These are phyloP conservation scores for Closterium sp. DNA, from an alignment of 139 green algal species.

Conservation along the genomic window DNA sequence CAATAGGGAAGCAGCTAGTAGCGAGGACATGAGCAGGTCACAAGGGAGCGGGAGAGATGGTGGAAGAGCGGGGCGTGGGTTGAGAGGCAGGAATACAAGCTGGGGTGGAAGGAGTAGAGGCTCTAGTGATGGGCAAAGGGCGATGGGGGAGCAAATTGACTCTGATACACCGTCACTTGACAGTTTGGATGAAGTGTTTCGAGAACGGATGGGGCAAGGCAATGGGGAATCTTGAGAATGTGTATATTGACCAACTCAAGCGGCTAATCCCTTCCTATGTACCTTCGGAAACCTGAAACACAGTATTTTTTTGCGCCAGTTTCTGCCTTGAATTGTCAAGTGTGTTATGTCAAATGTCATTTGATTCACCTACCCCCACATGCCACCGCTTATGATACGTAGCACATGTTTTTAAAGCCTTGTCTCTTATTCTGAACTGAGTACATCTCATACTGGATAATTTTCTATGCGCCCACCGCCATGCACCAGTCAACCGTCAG, in stretches of 20 bases:
- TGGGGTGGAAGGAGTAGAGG: neutral
- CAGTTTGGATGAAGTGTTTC: neutral
- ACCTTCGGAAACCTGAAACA: neutral
- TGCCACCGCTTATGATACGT: too few relatives aligned
- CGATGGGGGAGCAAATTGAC: neutral
- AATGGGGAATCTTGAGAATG: too few relatives aligned
- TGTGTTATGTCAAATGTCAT: too few relatives aligned
- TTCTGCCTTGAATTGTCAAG: too few relatives aligned
- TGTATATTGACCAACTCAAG: too few relatives aligned
- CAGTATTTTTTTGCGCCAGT: neutral
- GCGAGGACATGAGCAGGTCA: neutral
- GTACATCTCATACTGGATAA: too few relatives aligned
- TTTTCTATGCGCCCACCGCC: neutral
- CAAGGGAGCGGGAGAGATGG: neutral
- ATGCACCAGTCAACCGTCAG: neutral
- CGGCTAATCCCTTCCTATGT: too few relatives aligned
- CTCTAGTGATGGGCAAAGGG: neutral
- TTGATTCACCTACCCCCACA: too few relatives aligned
- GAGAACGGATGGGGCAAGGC: neutral
- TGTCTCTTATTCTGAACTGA: too few relatives aligned
- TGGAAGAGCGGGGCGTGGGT: neutral
- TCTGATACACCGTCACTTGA: neutral
- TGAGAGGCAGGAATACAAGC: neutral
- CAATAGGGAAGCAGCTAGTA: neutral
- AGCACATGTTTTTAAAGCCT: too few relatives aligned